Evolutionary conservation across 371 early-diverging fungal species (phyloP).

Genomic region (Mucor velutinosus): DNA sequence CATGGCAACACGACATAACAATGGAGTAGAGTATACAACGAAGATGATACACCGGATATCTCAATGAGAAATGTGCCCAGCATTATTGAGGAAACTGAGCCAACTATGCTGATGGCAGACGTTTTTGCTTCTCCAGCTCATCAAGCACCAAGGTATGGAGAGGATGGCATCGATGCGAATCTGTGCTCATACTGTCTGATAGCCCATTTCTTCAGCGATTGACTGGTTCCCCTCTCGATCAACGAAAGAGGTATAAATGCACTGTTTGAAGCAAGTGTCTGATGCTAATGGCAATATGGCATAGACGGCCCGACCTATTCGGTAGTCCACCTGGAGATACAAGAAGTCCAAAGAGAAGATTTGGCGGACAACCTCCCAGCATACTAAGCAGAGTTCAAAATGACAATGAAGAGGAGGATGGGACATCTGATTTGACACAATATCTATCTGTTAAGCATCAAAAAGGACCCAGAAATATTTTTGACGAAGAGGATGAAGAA

Average conservation of each 20-base stretch:
- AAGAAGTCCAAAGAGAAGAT: neutral
- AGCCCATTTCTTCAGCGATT: neutral
- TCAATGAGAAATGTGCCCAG: neutral
- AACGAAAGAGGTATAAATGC: slow-evolving; percentile 4
- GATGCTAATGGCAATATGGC: neutral
- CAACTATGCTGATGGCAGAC: neutral
- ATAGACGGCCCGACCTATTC: slow-evolving; percentile 16
- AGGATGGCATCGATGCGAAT: neutral
- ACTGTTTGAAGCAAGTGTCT: neutral
- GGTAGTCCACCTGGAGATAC: slow-evolving; percentile 6
- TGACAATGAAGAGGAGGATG: slow-evolving; percentile 1
- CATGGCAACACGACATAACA: neutral
- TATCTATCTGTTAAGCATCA: neutral
- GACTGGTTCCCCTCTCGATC: neutral
- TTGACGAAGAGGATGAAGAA: slow-evolving; percentile 8
- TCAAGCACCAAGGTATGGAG: neutral
- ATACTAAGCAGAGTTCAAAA: neutral
- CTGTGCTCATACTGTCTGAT: neutral
- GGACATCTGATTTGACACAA: slow-evolving; percentile 1
- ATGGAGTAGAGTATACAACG: slow-evolving; percentile 4
- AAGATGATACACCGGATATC: slow-evolving; percentile 6
- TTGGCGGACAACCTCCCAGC: slow-evolving; percentile 9
- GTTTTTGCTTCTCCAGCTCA: slow-evolving; percentile 2
- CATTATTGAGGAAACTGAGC: slow-evolving; percentile 8
- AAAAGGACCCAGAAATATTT: slow-evolving; percentile 1